Percentiles rank a stretch among this genome's conserved stretches.
Conservation (phyloP, 75 land plant genomes). For the Isoetes taiwanensis region DNA sequence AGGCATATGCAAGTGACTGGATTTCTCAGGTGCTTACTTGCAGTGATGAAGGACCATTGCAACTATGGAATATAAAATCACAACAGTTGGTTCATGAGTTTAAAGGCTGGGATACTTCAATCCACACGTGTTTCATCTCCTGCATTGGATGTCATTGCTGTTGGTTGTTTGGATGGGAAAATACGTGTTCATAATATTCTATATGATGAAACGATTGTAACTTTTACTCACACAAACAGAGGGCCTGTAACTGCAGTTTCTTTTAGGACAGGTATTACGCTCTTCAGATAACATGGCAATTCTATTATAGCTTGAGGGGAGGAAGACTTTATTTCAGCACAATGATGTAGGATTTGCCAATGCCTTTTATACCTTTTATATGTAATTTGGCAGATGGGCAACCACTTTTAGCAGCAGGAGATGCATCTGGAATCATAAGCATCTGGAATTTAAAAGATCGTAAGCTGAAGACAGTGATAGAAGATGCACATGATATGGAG, state of each 20-base stretch:
- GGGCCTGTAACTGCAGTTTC: not conserved
- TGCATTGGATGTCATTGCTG: not conserved
- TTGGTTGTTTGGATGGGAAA: slow-evolving; percentile 5
- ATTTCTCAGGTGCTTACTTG: not conserved
- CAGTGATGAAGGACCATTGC: not conserved
- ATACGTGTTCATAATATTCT: not conserved
- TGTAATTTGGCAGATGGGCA: slow-evolving; percentile 5
- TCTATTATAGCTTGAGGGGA: too few species aligned
- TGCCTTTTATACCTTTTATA: not conserved
- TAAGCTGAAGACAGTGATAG: not conserved
- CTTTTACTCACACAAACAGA: not conserved
- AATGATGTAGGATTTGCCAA: too few species aligned
- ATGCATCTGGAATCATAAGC: not conserved
- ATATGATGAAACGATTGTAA: slow-evolving; percentile 4
- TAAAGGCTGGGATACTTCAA: not conserved
- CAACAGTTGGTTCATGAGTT: not conserved
- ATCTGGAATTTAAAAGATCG: not conserved
- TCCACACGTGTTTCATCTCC: slow-evolving; percentile 3
- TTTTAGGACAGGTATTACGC: slow-evolving; percentile 5
- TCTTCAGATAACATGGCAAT: too few species aligned
- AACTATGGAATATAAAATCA: not conserved
- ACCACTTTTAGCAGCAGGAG: slow-evolving; percentile 1
- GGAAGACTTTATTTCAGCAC: too few species aligned
- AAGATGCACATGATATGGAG: slow-evolving; percentile 1
- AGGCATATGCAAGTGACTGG: too few species aligned